Percentiles rank a stretch among this genome's conserved stretches.
Conservation (phyloP, 1,284 basidiomycete species). For the Heterobasidion irregulare region DNA sequence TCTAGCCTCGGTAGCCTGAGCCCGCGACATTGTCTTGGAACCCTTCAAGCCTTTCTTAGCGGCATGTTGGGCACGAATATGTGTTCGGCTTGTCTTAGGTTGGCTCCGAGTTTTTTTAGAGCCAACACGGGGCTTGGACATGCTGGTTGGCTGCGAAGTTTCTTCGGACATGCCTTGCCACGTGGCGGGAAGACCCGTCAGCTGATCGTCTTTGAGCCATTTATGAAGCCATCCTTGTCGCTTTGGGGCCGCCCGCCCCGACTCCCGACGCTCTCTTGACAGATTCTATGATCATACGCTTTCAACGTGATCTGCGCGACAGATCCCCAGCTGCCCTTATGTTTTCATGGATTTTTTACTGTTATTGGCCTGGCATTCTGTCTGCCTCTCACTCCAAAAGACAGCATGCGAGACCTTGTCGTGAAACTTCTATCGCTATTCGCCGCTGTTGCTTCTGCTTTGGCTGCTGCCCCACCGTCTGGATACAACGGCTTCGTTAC, state of each 20-base stretch:
- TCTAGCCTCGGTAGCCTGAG: constrained; percentile 6
- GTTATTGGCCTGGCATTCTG: too few species aligned
- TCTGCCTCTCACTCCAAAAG: too few species aligned
- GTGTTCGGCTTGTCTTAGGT: background rate
- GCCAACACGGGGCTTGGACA: background rate
- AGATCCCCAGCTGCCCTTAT: too few species aligned
- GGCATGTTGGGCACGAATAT: background rate
- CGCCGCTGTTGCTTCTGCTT: background rate
- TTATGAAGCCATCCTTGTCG: background rate
- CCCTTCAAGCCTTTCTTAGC: background rate
- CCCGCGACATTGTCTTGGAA: constrained; percentile 4
- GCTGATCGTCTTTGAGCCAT: background rate
- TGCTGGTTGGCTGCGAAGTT: background rate
- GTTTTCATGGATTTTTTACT: too few species aligned
- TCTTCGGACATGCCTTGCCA: too few species aligned
- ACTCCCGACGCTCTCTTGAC: background rate
- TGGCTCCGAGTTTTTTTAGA: background rate
- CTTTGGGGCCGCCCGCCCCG: background rate
- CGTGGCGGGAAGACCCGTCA: background rate
- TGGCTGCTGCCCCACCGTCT: background rate
- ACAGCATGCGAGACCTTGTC: too few species aligned
- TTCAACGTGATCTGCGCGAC: background rate
- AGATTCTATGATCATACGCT: background rate
- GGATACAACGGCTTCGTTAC: background rate
- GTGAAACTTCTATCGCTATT: background rate